Evolutionary conservation across 2,329 filamentous ascomycete species (phyloP).

Genomic region (Trichothecium sympodiale): DNA sequence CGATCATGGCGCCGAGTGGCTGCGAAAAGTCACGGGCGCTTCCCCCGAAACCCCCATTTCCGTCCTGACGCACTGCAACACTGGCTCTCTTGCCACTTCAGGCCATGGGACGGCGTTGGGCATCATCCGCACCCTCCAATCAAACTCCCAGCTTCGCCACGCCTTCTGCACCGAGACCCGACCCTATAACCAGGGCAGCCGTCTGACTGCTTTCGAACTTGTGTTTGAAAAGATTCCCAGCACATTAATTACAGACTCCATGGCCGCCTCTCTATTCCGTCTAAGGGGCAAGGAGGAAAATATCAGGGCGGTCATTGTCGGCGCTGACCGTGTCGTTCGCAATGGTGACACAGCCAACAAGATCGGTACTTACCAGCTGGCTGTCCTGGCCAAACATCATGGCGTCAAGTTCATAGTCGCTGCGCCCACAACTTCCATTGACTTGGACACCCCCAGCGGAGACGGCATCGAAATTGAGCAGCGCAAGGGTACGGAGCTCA

Average conservation of each 20-base stretch:
- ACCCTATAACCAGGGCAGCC: conserved; percentile 94
- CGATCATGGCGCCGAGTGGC: conserved; percentile 71
- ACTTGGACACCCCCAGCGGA: conserved; percentile 68
- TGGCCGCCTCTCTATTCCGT: conserved; percentile 78
- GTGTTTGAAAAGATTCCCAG: conserved; percentile 85
- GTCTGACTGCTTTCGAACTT: conserved; percentile 92
- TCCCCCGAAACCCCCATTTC: conserved; percentile 44
- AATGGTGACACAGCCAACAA: conserved; percentile 99
- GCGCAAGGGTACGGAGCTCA: conserved; percentile 70
- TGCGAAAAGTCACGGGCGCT: conserved; percentile 47
- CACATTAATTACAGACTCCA: conserved; percentile 89
- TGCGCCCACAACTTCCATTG: conserved; percentile 88
- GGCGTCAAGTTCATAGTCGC: conserved; percentile 91
- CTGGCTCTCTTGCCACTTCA: conserved; percentile 89
- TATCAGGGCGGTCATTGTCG: conserved; percentile 82
- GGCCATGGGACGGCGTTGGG: conserved; percentile 96
- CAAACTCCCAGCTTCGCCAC: conserved; percentile 55
- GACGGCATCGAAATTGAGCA: conserved; percentile 83
- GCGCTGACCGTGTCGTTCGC: conserved; percentile 86
- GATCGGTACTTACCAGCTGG: conserved; percentile 88
- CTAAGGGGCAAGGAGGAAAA: conserved; percentile 50
- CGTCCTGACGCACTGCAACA: conserved; percentile 97
- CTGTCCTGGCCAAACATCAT: conserved; percentile 81
- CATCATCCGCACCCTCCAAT: conserved; percentile 75
- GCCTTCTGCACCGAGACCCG: conserved; percentile 96